Evolutionary conservation across 2,329 filamentous ascomycete genomes (phyloP).

Genomic region (Annulohypoxylon truncatum): DNA sequence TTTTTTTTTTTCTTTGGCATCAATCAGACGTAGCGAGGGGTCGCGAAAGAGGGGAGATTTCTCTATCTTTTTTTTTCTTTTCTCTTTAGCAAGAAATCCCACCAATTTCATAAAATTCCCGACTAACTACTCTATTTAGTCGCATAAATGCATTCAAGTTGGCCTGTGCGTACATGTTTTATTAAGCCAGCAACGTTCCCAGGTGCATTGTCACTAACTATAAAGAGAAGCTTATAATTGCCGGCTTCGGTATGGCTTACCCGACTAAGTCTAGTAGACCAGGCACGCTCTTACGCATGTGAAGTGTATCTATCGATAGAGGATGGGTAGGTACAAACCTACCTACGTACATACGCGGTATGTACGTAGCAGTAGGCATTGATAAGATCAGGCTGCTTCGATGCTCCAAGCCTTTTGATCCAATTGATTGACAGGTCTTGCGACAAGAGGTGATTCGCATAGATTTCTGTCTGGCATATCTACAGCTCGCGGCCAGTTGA

Average conservation of each 20-base stretch:
- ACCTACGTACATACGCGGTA: neutral
- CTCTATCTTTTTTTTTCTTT: constrained; percentile 19
- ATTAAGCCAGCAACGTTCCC: neutral
- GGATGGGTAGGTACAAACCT: neutral
- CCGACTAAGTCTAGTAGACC: neutral
- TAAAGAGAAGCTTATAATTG: constrained; percentile 2
- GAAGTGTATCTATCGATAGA: constrained; percentile 3
- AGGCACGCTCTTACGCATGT: neutral
- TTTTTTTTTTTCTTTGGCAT: constrained; percentile 34
- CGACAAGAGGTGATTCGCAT: neutral
- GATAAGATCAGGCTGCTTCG: neutral
- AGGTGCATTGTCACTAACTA: neutral
- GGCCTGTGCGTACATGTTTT: neutral
- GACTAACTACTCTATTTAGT: neutral
- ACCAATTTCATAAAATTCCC: neutral
- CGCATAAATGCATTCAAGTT: neutral
- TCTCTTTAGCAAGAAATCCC: neutral
- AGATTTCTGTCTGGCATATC: constrained; percentile 1
- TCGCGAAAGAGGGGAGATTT: constrained; percentile 41
- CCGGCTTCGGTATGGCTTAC: neutral
- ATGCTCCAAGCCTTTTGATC: neutral
- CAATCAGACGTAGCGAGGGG: constrained; percentile 34
- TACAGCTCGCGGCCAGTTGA: neutral
- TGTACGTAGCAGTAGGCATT: neutral
- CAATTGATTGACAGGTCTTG: neutral